Evolutionary conservation across 208 protist genomes (phyloP), one percentile per base, ranked within the genome.

Genomic region (Acanthamoeba royreba): DNA sequence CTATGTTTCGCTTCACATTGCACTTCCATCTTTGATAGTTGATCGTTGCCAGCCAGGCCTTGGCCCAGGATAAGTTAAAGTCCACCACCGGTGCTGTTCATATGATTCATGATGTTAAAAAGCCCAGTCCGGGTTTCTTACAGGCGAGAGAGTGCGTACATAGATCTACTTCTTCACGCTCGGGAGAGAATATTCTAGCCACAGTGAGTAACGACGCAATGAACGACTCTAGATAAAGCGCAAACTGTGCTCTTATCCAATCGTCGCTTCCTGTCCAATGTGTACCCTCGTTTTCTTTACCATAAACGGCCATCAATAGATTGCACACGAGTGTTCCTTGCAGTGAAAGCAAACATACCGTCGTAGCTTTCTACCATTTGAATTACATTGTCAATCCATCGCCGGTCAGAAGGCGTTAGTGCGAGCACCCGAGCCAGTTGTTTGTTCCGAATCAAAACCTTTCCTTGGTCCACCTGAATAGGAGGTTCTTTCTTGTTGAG

Each of bases 241-340:
- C 31, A 46, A 90, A 90, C 49, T 90, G 49, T 2, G 83, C 83
- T 5, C 83, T 31, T 8, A 90, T 22, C 83, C 83, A 90, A 35
- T 90, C 83, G 17, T 90, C 83, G 83, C 83, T 90, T 17, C 83
- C 83, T 42, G 58, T 52, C 83, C 83, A 90, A 13, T 90, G 49
- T 17, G 38, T 90, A 9, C 38, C 53, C 2, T 52, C 53, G 4
- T 46, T 52, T n/a, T 25, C 53, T 58, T 5, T 22, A 52, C n/a
- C n/a, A n/a, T n/a, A n/a, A n/a, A n/a, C 15, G 35, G 40, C 40
- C 38, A n/a, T n/a, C n/a, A n/a, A n/a, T n/a, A n/a, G n/a, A n/a
- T n/a, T n/a, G n/a, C n/a, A n/a, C n/a, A n/a, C n/a, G n/a, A n/a
- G 15, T 19, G 28, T 17, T 22, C 28, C 28, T 79, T 79, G 28